Percentiles rank a stretch among this genome's conserved stretches.
These are phyloP conservation scores for Pseudomonodictys pantanalensis DNA, from an alignment of 495 filamentous ascomycete genomes.

Conservation along the genomic window DNA sequence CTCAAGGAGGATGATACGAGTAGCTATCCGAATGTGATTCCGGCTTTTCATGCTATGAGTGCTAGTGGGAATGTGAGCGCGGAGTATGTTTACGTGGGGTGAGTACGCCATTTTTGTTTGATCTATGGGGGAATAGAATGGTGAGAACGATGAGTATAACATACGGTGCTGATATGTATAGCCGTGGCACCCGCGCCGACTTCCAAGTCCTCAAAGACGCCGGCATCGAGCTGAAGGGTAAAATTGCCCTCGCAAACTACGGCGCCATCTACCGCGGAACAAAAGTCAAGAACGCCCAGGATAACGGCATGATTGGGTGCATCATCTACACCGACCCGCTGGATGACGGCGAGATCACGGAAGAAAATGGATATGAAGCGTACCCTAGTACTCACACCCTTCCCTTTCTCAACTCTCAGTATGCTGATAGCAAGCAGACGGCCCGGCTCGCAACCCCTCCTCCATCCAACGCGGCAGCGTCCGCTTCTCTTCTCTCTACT, in stretches of 20 bases:
- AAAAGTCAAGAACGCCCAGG: conserved; percentile 39
- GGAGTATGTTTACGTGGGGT: conserved; percentile 38
- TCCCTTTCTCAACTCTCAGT: neutral
- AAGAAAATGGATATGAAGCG: conserved; percentile 35
- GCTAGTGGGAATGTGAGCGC: conserved; percentile 34
- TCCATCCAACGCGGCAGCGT: conserved; percentile 37
- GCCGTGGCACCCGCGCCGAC: conserved; percentile 32
- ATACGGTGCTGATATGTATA: neutral
- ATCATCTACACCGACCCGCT: conserved; percentile 38
- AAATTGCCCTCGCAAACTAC: conserved; percentile 40
- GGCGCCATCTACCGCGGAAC: conserved; percentile 37
- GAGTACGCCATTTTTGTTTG: neutral
- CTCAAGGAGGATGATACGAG: conserved; percentile 36
- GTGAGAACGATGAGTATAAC: too few relatives aligned
- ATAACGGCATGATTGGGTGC: conserved; percentile 37
- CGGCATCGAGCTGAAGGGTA: conserved; percentile 37
- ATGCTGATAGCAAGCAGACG: conserved; percentile 19
- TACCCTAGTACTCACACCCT: conserved; percentile 27
- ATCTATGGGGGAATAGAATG: too few relatives aligned
- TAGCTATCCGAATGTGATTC: conserved; percentile 31
- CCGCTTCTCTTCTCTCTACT: conserved; percentile 35
- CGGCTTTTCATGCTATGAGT: conserved; percentile 39
- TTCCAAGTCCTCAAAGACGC: conserved; percentile 34
- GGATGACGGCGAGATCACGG: conserved; percentile 38
- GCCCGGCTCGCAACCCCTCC: conserved; percentile 37